These are phyloP conservation scores for Mesotaenium endlicherianum DNA, from an alignment of 139 green algal species.

Conservation along the genomic window DNA sequence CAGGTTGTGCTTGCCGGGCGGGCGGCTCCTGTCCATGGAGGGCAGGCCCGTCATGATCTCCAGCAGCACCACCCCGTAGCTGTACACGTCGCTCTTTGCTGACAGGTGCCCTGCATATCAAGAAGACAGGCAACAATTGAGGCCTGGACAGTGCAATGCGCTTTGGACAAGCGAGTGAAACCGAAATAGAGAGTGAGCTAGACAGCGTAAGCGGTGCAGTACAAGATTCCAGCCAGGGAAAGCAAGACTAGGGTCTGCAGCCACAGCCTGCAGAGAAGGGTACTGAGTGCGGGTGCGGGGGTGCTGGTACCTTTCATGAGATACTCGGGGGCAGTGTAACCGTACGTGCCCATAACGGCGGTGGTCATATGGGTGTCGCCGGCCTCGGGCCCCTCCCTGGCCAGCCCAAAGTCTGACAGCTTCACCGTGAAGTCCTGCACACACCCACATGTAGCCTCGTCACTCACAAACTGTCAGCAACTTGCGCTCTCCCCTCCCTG, in stretches of 20 bases:
- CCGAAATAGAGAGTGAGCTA: neutral
- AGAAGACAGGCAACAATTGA: neutral
- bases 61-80: conserved; percentile 63
- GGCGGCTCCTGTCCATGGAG: conserved; percentile 22
- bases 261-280: no score
- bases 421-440: conserved; percentile 43
- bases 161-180: neutral
- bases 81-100: conserved; percentile 62
- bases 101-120: conserved; percentile 50
- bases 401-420: conserved; percentile 63
- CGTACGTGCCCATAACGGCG: conserved; percentile 56
- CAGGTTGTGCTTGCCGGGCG: conserved; percentile 18
- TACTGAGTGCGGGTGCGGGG: no score
- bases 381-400: conserved; percentile 25
- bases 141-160: neutral
- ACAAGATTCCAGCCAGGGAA: neutral
- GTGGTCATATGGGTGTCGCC: conserved; percentile 42
- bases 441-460: neutral
- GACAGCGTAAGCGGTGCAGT: neutral
- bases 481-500: neutral
- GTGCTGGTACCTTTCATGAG: conserved; percentile 4
- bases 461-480: neutral
- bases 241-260: neutral
- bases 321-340: conserved; percentile 63
- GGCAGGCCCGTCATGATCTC: conserved; percentile 60